Base-by-base conservation (phyloP, 148 eudicot genomes). In the Polygonum maritimum region DNA sequence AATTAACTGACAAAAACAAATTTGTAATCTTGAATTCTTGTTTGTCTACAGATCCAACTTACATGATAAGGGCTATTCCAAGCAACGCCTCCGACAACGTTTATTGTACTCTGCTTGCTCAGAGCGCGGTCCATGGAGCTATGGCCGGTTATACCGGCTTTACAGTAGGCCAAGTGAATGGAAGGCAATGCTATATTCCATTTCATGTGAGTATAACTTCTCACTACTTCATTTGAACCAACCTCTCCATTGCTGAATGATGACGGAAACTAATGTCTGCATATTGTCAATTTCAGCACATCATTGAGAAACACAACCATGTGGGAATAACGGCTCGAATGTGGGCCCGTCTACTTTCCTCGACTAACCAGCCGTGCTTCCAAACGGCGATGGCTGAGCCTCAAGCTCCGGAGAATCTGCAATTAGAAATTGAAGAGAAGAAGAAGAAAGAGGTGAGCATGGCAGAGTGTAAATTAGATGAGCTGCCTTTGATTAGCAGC, bases 91-190 rank as follows among this genome's bases (percentile, higher is more conserved):
- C 98, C 1, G 98, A 93, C 76, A 91, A 91, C 54, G 96, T 93
- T 12, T 93, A 89, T 75, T 88, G 96, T 83, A 91, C 98, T 5
- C 84, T 93, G 81, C 92, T 93, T 35, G 94, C 98, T 77, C 98
- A 93, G 80, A 93, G 94, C 80, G 98, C 92, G 5, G 86, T 93
- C 49, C 98, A 93, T 75, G 98, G 98, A 69, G 97, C 94, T 36
- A 93, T 93, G 98, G 94, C 98, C 2, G 98, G 98, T 12, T 89
- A 86, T 87, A 91, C 98, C 2, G 98, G 98, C 72, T 93, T 83
- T 73, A 88, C 94, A 14, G 92, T 85, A 39, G 98, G 92, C 45
- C 92, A 87, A 16, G 96, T 93, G 76, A 91, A 93, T 51, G 91
- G 91, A 71, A 84, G 92, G 82, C 90, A 91, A 35, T 81, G 88